Base-by-base conservation (phyloP, 768 basidiomycete species). In the Boletus vinaceobasis region DNA sequence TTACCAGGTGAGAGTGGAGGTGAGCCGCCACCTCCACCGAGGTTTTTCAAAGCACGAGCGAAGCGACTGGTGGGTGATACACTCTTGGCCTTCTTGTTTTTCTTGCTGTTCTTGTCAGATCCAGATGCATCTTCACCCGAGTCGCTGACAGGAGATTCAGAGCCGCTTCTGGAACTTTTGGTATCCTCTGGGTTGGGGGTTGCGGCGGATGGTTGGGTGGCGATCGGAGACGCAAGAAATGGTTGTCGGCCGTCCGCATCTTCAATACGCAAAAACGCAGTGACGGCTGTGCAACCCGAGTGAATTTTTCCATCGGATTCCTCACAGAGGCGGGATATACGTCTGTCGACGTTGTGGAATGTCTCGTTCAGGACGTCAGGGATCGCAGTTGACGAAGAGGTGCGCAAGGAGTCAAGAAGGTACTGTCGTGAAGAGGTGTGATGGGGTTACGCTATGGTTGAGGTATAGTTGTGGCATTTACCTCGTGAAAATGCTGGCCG, bases 221-320 rank as follows among this genome's bases (percentile, higher is more conserved):
- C 14, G 67, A 53, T 60, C 45, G 60, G 61, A 15, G 75, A 62
- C 7, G 68, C 65, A 44, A 86, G 63, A 67, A 91, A 93, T 8
- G 86, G 74, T 66, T 93, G 91, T 29, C 75, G 75, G 33, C 90
- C 90, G 15, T 86, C 75, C 2, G 74, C 76, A 61, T 93, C 93
- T 73, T 99, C 97, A 55, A 98, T 73, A 14, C 97, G 88, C 49
- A 99, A 80, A 73, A 98, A 96, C 2, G 93, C 93, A 27, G 91
- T 94, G 35, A 97, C 97, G 5, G 92, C 97, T 5, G 97, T 99
- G 67, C 96, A 98, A 1, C 97, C 97, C 7, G 92, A 94, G 64
- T 96, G 93, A 46, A 96, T 94, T 71, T 91, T 93, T 61, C 92
- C 93, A 38, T 90, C 87, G 7, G 89, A 89, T 59, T 88, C 85